These are phyloP conservation scores for Xylaria telfairii DNA, from an alignment of 495 filamentous ascomycete genomes.

Conservation along the genomic window DNA sequence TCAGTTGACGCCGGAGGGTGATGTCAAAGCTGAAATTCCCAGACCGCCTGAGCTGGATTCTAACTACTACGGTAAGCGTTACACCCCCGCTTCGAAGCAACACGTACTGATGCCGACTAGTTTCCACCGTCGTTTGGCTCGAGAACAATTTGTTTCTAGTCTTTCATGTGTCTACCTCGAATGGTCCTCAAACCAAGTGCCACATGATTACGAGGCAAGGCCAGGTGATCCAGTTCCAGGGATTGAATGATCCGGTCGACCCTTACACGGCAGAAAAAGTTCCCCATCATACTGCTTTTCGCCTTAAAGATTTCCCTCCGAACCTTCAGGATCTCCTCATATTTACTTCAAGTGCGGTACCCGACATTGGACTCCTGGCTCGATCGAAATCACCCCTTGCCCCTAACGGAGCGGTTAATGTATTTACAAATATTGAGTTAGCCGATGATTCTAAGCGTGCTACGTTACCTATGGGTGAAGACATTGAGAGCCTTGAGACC, in stretches of 20 bases:
- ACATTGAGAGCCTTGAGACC: slow-evolving; percentile 64
- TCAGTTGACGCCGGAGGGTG: slow-evolving; percentile 84
- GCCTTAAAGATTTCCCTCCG: slow-evolving; percentile 79
- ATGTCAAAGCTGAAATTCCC: slow-evolving; percentile 76
- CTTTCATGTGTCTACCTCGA: slow-evolving; percentile 69
- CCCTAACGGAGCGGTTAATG: slow-evolving; percentile 63
- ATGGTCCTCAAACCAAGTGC: slow-evolving; percentile 67
- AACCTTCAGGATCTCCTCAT: slow-evolving; percentile 79
- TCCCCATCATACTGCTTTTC: slow-evolving; percentile 75
- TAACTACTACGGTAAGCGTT: slow-evolving; percentile 69
- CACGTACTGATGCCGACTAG: slow-evolving; percentile 47
- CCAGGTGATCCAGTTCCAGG: slow-evolving; percentile 69
- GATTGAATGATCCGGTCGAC: slow-evolving; percentile 71
- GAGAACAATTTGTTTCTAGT: slow-evolving; percentile 85
- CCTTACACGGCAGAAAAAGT: slow-evolving; percentile 70
- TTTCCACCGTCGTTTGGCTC: slow-evolving; percentile 87
- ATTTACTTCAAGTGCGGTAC: slow-evolving; percentile 76
- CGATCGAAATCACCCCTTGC: slow-evolving; percentile 71
- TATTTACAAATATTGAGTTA: slow-evolving; percentile 75
- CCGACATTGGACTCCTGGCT: slow-evolving; percentile 79
- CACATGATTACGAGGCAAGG: slow-evolving; percentile 74
- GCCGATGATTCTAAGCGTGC: slow-evolving; percentile 81
- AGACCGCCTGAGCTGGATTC: slow-evolving; percentile 70
- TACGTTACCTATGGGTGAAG: slow-evolving; percentile 69
- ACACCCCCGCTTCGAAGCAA: not conserved